phyloP scores from a whole-genome alignment of 2,329 filamentous ascomycete genomes.

The Trichoderma pleuroti region DNA sequence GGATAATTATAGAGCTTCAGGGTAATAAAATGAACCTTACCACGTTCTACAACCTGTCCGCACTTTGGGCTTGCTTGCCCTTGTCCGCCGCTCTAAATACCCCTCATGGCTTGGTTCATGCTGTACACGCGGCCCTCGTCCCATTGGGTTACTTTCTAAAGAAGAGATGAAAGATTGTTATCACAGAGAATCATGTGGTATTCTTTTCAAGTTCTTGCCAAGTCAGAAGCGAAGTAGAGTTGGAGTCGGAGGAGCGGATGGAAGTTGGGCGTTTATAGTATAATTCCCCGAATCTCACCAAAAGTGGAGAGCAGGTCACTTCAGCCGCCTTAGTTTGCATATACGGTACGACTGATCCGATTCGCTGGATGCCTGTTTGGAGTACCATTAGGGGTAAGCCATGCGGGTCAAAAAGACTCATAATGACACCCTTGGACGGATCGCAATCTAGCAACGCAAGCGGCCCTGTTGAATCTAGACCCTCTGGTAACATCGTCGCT shows the following conservation, averaged over 20 bases:
- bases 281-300: not conserved
- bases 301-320: not conserved
- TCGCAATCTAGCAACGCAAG: no score
- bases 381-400: not conserved
- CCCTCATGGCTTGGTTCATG: not conserved
- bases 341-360: not conserved
- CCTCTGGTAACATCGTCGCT: not conserved
- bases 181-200: not conserved
- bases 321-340: not conserved
- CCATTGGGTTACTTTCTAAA: not conserved
- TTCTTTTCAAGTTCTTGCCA: not conserved
- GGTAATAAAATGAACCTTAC: not conserved
- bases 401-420: not conserved
- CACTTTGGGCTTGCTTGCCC: not conserved
- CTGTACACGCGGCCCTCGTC: not conserved
- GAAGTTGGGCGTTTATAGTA: not conserved
- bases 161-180: not conserved
- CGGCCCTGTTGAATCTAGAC: not conserved
- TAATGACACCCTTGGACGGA: not conserved
- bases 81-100: not conserved
- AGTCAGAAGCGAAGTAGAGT: not conserved
- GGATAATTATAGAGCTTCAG: not conserved
- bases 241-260: not conserved
- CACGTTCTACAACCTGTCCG: not conserved
- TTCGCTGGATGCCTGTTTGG: not conserved